A percentile compares a stretch with the other conserved stretches of the same genome.
Evolutionary conservation across 2,329 filamentous ascomycete species (phyloP).

Genomic region (Xylaria sp.): DNA sequence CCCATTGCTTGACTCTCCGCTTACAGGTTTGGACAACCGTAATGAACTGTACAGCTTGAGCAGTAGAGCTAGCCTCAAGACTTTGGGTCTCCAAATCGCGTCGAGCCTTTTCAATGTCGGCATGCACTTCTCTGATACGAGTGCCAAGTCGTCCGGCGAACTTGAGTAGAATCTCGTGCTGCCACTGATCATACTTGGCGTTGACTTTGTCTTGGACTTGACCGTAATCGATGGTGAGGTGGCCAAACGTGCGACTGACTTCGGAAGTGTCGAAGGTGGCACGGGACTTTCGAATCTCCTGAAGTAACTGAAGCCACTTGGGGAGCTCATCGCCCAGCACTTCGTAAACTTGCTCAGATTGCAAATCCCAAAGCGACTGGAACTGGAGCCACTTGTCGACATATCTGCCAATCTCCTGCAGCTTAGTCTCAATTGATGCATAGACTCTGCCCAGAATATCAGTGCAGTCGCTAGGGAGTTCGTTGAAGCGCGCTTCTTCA

Average conservation of each 20-base stretch:
- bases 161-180: conserved; percentile 91
- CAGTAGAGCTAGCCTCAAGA: conserved; percentile 89
- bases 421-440: conserved; percentile 72
- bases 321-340: conserved; percentile 85
- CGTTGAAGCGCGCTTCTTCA: conserved; percentile 68
- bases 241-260: conserved; percentile 85
- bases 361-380: conserved; percentile 96
- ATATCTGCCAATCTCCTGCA: conserved; percentile 74
- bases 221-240: conserved; percentile 93
- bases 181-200: conserved; percentile 99
- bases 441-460: conserved; percentile 76
- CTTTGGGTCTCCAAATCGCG: conserved; percentile 88
- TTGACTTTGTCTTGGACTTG: conserved; percentile 99
- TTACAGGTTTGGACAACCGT: conserved; percentile 96
- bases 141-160: conserved; percentile 85
- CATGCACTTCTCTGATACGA: conserved; percentile 87
- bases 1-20: conserved; percentile 88
- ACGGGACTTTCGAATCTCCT: conserved; percentile 92
- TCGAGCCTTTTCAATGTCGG: conserved; percentile 84
- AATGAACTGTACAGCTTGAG: conserved; percentile 96
- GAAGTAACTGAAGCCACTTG: conserved; percentile 90
- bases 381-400: conserved; percentile 99
- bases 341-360: conserved; percentile 92
- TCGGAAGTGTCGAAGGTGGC: conserved; percentile 97
- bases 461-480: conserved; percentile 79